Evolutionary conservation across 192 early-diverging fungal species (phyloP).

Genomic region (Podila epicladia): DNA sequence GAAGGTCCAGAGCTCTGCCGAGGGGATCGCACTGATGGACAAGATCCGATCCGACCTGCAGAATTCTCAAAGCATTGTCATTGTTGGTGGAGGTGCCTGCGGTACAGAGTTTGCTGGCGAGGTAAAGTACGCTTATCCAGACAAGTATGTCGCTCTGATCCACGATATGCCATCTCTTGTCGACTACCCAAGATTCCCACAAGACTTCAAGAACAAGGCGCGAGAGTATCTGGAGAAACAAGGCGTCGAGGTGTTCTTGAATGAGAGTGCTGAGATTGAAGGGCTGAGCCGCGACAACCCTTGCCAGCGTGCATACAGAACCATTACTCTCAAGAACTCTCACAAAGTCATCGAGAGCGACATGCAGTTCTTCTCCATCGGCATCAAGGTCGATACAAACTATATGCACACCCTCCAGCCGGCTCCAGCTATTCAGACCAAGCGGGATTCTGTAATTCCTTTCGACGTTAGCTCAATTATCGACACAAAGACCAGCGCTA

Average conservation of each 20-base stretch:
- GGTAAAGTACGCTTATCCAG: slow-evolving; percentile 66
- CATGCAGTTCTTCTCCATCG: slow-evolving; percentile 39
- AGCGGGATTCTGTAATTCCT: slow-evolving; percentile 57
- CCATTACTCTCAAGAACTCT: slow-evolving; percentile 15
- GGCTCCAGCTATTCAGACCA: slow-evolving; percentile 67
- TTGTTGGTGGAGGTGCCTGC: slow-evolving; percentile 82
- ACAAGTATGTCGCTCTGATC: slow-evolving; percentile 69
- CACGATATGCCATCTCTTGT: slow-evolving; percentile 64
- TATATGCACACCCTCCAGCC: slow-evolving; percentile 56
- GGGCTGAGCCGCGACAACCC: slow-evolving; percentile 64
- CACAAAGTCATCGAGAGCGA: slow-evolving; percentile 56
- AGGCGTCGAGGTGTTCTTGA: slow-evolving; percentile 55
- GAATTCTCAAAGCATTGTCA: slow-evolving; percentile 63
- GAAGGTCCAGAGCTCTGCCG: slow-evolving; percentile 44
- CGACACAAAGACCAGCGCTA: slow-evolving; percentile 63
- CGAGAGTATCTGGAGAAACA: slow-evolving; percentile 61
- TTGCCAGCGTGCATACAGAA: slow-evolving; percentile 42
- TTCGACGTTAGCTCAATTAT: slow-evolving; percentile 26
- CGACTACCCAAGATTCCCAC: slow-evolving; percentile 57
- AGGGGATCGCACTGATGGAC: slow-evolving; percentile 49
- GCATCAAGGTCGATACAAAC: slow-evolving; percentile 19
- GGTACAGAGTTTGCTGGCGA: slow-evolving; percentile 85
- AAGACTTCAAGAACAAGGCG: slow-evolving; percentile 65
- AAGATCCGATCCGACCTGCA: slow-evolving; percentile 59
- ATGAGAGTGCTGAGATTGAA: slow-evolving; percentile 58